Percentiles rank a stretch among this genome's conserved stretches.
Evolutionary conservation across 208 protist species (phyloP).

Genomic region (Trypanosoma conorhini): DNA sequence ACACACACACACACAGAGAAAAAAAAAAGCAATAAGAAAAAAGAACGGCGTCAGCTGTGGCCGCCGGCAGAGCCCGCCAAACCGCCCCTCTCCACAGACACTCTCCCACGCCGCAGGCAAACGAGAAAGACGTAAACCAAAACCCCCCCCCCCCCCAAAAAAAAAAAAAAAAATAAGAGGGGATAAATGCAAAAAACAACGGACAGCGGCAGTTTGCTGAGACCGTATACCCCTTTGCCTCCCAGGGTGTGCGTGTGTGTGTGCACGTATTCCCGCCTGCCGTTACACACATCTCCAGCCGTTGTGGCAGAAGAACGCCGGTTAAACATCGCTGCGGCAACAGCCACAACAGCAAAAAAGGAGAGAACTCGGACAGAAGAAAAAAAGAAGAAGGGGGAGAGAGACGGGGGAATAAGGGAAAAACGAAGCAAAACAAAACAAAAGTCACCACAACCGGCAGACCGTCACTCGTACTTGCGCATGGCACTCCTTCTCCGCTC

Average conservation of each 20-base stretch:
- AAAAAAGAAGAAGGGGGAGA: too few relatives aligned
- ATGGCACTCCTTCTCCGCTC: slow-evolving; percentile 19
- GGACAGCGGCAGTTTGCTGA: slow-evolving; percentile 7
- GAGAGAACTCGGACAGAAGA: too few relatives aligned
- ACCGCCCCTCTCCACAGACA: neutral
- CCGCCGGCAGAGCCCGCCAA: too few relatives aligned
- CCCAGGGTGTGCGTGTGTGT: too few relatives aligned
- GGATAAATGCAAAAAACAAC: slow-evolving; percentile 31
- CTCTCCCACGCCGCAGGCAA: neutral
- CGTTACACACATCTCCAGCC: too few relatives aligned
- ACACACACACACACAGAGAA: slow-evolving; percentile 5
- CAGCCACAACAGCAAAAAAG: neutral
- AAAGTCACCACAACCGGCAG: slow-evolving; percentile 19
- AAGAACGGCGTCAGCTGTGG: too few relatives aligned
- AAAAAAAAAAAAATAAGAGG: slow-evolving; percentile 22
- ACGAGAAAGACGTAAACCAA: neutral
- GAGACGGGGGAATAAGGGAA: too few relatives aligned
- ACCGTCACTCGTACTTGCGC: neutral
- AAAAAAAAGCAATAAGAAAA: neutral
- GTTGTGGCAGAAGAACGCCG: too few relatives aligned
- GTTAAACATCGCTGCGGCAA: too few relatives aligned
- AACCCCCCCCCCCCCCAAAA: too few relatives aligned
- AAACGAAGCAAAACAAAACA: slow-evolving; percentile 20
- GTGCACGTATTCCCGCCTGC: too few relatives aligned
- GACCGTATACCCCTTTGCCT: neutral